phyloP scores from a whole-genome alignment of 2,329 filamentous ascomycete genomes.

The Ceratocystiopsis sp. region DNA sequence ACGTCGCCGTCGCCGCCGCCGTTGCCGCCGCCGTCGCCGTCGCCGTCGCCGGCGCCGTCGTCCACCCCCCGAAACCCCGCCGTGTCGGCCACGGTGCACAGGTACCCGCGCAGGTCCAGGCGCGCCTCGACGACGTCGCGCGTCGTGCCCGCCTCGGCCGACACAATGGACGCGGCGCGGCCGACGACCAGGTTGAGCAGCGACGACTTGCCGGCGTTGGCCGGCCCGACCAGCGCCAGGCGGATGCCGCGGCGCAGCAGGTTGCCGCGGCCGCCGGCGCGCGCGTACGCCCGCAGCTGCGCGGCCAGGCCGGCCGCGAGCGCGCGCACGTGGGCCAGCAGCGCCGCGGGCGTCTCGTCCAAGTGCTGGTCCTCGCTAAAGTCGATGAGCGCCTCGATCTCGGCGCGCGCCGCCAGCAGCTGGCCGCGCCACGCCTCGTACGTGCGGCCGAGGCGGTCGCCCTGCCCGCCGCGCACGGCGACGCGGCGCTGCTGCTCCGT shows the following conservation, averaged over 20 bases:
- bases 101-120: slow-evolving; percentile 75
- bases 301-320: background rate
- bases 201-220: slow-evolving; percentile 91
- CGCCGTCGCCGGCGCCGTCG: background rate
- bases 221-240: slow-evolving; percentile 74
- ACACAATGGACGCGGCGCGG: slow-evolving; percentile 88
- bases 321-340: slow-evolving; percentile 50
- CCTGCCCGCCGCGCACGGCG: slow-evolving; percentile 62
- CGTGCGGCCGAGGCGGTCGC: slow-evolving; percentile 43
- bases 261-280: slow-evolving; percentile 67
- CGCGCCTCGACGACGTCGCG: slow-evolving; percentile 85
- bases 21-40: too few relatives aligned
- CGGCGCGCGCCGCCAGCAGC: slow-evolving; percentile 66
- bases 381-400: slow-evolving; percentile 90
- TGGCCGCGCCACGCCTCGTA: slow-evolving; percentile 73
- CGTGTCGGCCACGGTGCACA: slow-evolving; percentile 90
- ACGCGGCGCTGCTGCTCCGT: slow-evolving; percentile 88
- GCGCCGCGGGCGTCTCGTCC: slow-evolving; percentile 61
- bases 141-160: slow-evolving; percentile 81
- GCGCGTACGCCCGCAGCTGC: slow-evolving; percentile 51
- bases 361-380: slow-evolving; percentile 97
- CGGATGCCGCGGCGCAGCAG: slow-evolving; percentile 71
- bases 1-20: too few relatives aligned
- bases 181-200: slow-evolving; percentile 82
- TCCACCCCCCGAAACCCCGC: slow-evolving; percentile 55